Evolutionary conservation across 352 stramenopile species (phyloP).

Genomic region (Pythium dissimile): DNA sequence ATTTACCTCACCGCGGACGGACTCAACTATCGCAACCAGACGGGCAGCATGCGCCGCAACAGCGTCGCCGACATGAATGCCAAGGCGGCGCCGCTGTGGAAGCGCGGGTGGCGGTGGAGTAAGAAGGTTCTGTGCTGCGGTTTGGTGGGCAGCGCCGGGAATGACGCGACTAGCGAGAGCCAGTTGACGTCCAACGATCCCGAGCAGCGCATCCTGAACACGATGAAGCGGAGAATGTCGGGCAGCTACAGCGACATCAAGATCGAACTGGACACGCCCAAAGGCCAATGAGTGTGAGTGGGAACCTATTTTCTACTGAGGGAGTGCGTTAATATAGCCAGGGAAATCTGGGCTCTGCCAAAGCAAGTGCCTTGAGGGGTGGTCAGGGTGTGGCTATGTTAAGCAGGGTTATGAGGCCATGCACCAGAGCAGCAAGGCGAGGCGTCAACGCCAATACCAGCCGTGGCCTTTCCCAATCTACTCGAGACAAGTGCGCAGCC

Average conservation of each 20-base stretch:
- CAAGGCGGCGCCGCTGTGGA: conserved; percentile 12
- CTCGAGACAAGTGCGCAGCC: too few species aligned
- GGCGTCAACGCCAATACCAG: too few species aligned
- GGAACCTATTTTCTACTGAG: too few species aligned
- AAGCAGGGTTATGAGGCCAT: too few species aligned
- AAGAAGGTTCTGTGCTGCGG: conserved; percentile 1
- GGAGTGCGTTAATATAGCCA: conserved; percentile 23
- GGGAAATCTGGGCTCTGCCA: background rate
- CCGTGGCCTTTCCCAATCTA: too few species aligned
- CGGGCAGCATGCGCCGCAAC: conserved; percentile 38
- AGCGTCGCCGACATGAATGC: conserved; percentile 40
- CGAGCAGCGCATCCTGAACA: conserved; percentile 68
- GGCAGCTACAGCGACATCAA: conserved; percentile 81
- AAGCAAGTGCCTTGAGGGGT: background rate
- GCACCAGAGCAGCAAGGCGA: too few species aligned
- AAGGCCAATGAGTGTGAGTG: conserved; percentile 21
- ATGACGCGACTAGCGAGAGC: conserved; percentile 1
- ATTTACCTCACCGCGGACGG: conserved; percentile 64
- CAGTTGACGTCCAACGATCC: conserved; percentile 47
- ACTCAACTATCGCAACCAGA: conserved; percentile 54
- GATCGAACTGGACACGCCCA: conserved; percentile 69
- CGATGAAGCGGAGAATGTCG: conserved; percentile 58
- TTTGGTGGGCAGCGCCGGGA: background rate
- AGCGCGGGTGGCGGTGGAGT: conserved; percentile 26
- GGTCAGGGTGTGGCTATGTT: background rate